Evolutionary conservation across 148 eudicot species (phyloP), one percentile per base, ranked within the genome.

Genomic region (Fagopyrum esculentum): DNA sequence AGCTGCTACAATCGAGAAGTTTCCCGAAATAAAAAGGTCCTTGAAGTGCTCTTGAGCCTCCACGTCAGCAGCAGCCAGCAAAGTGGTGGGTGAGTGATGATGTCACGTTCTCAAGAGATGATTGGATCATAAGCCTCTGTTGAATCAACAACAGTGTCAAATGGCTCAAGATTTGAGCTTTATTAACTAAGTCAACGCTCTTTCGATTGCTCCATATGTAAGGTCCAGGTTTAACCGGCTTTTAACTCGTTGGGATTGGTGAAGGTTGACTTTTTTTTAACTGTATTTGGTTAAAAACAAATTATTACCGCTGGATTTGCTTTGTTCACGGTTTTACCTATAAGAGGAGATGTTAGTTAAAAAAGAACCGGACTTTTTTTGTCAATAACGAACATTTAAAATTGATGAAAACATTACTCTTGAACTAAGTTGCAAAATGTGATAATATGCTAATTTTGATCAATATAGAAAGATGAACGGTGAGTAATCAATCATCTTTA

Each of bases 21-120:
- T 63, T 63, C 69, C 69, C 45, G 44, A 63, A 63, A 63, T 30
- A 30, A 63, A 43, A 15, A 29, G 71, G 71, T 6, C 71, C 47
- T 43, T 43, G 46, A 66, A 66, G 46, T 66, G 71, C 71, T 40
- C 46, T 9, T 2, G 47, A 4, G 71, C 46, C 19, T 66, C 71
- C 71, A 66, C 71, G 71, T 43, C n/a, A 66, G 71, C 71, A 46
- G 43, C 71, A 66, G 47, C 45, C 9, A 40, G 47, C 46, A 0
- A 1, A 40, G 46, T 43, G 47, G 71, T 66, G 17, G 68, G 6
- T 15, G 71, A 40, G 45, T 40, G 46, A 40, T 66, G 46, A 66
- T 17, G 43, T 66, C 71, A 66, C 43, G 71, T 66, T 66, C 19
- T 13, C 30, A 17, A 66, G 19, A 4, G 71, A 40, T 66, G 19